These are phyloP conservation scores for Parmelia sp. DNA, from an alignment of 495 filamentous ascomycete species.

Conservation along the genomic window DNA sequence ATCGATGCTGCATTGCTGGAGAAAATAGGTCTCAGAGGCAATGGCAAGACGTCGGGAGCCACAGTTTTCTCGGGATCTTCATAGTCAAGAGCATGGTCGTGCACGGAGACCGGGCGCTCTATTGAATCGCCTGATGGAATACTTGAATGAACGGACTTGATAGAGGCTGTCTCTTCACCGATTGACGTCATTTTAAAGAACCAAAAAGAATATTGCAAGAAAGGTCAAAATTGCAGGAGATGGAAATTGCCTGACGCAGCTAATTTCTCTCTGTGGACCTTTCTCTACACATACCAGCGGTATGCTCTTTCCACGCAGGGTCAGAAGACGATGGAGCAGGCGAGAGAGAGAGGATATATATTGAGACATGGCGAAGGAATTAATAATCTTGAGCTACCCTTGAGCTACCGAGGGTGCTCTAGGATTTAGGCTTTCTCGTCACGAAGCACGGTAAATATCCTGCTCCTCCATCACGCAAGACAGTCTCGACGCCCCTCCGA, in stretches of 20 bases:
- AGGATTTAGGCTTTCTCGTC: not conserved
- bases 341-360: not conserved
- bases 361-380: not conserved
- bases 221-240: not conserved
- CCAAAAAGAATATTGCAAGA: not conserved
- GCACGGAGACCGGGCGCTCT: slow-evolving; percentile 3
- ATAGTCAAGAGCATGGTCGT: not conserved
- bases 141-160: slow-evolving; percentile 6
- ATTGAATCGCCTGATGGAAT: not conserved
- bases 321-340: not conserved
- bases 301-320: not conserved
- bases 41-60: slow-evolving; percentile 29
- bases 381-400: not conserved
- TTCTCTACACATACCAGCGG: not conserved
- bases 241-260: no score
- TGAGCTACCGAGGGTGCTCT: no score
- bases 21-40: slow-evolving; percentile 28
- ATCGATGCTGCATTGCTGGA: slow-evolving; percentile 45
- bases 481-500: no score
- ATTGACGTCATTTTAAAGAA: slow-evolving; percentile 5
- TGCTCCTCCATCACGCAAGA: not conserved
- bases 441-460: not conserved
- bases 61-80: slow-evolving; percentile 13
- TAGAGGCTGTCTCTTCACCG: not conserved
- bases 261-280: not conserved